Base-by-base conservation (phyloP, 169 alveolate genomes). In the Eimeria nieschulzi region DNA sequence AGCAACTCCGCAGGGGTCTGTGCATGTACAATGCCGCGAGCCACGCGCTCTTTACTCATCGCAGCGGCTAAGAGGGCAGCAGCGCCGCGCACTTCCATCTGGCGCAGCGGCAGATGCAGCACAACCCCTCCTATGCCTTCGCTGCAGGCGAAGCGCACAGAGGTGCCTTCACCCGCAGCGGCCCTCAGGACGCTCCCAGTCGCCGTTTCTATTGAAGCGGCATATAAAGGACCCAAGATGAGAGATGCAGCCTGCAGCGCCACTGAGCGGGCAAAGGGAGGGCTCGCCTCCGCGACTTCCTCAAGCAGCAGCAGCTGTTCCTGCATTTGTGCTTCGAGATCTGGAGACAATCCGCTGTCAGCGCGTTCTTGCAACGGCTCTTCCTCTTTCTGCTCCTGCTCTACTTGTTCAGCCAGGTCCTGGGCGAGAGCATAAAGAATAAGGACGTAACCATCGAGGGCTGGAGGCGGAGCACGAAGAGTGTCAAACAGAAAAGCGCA, bases 101-200 rank as follows among this genome's bases (percentile, higher is more conserved):
- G 84, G 7, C 64, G 63, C 63, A 75, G 63, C 15, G 84, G 84
- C 39, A 75, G 84, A 5, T 75, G 84, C 6, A 75, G 66, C 25
- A 75, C 66, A 13, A 54, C 84, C 13, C 46, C 84, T 25, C 61
- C 84, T 19, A 75, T 39, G 66, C 84, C 84, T 53, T 75, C 84
- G 63, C 84, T 75, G 64, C 84, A 75, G 7, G 84, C 84, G 53
- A 75, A 75, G 2, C 84, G 63, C 66, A 75, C 84, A 8, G 84
- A 19, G 10, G n/a, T 9, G 17, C 26, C 64, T 53, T 33, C 84
- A 2, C 84, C 84, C 13, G 84, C 84, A 17, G 84, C 39, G 7
- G 76, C 26, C 76, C 76, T 66, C 13, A 66, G 39, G 76, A 66
- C 26, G 21, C 76, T 21, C 17, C 76, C 76, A 0, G 76, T 19